Evolutionary conservation across 805 yeast genomes (phyloP).

Genomic region (Isabelozyma pseudorhagii): DNA sequence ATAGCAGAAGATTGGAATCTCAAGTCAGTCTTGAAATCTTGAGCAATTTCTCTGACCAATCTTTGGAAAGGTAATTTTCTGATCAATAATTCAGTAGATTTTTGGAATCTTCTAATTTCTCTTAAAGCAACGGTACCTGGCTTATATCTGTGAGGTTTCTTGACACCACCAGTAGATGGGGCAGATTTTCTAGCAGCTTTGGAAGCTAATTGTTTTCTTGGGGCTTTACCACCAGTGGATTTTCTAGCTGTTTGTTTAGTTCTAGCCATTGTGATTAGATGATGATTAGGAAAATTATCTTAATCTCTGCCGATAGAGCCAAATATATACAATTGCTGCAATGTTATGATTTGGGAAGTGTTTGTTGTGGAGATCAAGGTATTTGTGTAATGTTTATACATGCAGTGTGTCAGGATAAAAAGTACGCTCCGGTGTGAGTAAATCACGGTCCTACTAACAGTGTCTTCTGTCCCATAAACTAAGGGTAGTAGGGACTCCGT

Average conservation of each 20-base stretch:
- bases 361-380: no score
- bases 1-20: slow-evolving; percentile 49
- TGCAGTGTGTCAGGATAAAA: no score
- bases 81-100: slow-evolving; percentile 46
- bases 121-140: slow-evolving; percentile 53
- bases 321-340: background rate
- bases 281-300: background rate
- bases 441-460: no score
- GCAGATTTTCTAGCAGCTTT: slow-evolving; percentile 52
- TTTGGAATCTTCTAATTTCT: slow-evolving; percentile 51
- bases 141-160: slow-evolving; percentile 52
- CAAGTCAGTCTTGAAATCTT: slow-evolving; percentile 48
- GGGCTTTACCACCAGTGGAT: slow-evolving; percentile 51
- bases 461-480: no score
- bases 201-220: slow-evolving; percentile 50
- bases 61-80: slow-evolving; percentile 51
- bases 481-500: no score
- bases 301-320: background rate
- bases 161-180: slow-evolving; percentile 49
- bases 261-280: slow-evolving; percentile 39
- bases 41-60: slow-evolving; percentile 49
- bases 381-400: no score
- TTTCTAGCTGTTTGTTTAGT: slow-evolving; percentile 51
- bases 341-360: background rate
- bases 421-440: no score